Base-by-base conservation (phyloP, 352 stramenopile genomes). In the Globisporangium solare region DNA sequence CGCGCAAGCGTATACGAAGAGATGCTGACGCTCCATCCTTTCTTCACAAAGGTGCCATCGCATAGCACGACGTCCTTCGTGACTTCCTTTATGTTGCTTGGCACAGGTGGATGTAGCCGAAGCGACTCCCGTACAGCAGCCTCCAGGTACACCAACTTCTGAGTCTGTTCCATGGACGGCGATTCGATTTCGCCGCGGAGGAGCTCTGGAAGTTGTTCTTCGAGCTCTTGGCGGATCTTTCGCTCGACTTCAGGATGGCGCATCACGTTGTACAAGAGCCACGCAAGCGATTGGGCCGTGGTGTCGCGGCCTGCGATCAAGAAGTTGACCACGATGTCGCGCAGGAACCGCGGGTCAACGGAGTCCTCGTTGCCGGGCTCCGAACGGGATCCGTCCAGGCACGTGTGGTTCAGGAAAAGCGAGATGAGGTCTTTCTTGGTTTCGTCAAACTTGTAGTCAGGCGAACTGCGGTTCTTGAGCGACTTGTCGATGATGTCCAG, bases 221-320 rank as follows among this genome's bases (percentile, higher is more conserved):
- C 31, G 1, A 77, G 37, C 40, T 79, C 71, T 21, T 57, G 35
- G 14, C 51, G 48, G 1, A 76, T 56, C 21, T 63, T 57, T 4
- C 40, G 12, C 49, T 67, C 54, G 2, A 78, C 70, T 0, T 69
- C 14, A 0, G 72, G 75, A 45, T 84, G 48, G 20, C 66, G 56
- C 8, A 49, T 61, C 6, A 87, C 56, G 35, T 73, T 58, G 51
- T 71, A 75, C 39, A 87, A 59, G 37, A 76, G 63, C 81, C 83
- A 92, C 18, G 61, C 58, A 47, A 92, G 68, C 13, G 73, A 68
- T 46, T 78, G 73, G 0, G 76, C 74, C 21, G 79, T 89, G 10
- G 83, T 90, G 58, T 92, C 81, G 6, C 79, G 66, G 22, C 81
- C 83, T 22, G 76, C 81, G 42, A 92, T 76, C 32, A 92, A 64